These are phyloP conservation scores for Aegilops umbellulata DNA, from an alignment of 176 grass and related monocot species.

Conservation along the genomic window DNA sequence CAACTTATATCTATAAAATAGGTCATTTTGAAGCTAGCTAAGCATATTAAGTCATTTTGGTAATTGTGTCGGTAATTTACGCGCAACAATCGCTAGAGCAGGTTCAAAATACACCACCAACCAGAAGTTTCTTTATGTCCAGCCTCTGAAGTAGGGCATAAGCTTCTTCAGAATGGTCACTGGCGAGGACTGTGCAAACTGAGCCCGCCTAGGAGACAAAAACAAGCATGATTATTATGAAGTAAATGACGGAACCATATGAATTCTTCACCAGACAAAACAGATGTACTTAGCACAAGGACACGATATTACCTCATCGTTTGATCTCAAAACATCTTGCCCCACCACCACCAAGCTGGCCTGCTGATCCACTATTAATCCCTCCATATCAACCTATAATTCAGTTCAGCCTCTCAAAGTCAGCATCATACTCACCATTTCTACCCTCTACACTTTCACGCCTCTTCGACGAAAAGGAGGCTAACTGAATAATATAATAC, in stretches of 20 bases:
- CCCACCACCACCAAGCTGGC: constrained; percentile 53
- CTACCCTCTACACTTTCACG: too few species aligned
- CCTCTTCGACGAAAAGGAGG: too few species aligned
- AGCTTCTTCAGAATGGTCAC: constrained; percentile 51
- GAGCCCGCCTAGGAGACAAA: constrained; percentile 52
- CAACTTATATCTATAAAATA: too few species aligned
- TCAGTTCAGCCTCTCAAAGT: constrained; percentile 23
- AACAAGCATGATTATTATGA: constrained; percentile 38
- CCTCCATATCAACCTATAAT: constrained; percentile 63
- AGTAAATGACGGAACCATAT: constrained; percentile 30
- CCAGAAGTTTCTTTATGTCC: constrained; percentile 69
- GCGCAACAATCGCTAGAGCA: neutral
- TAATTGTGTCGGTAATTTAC: constrained; percentile 15
- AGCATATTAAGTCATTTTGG: too few species aligned
- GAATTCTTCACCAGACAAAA: neutral
- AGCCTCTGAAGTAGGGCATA: constrained; percentile 50
- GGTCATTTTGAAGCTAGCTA: too few species aligned
- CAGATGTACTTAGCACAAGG: constrained; percentile 14
- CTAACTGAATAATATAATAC: too few species aligned
- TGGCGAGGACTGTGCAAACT: constrained; percentile 49
- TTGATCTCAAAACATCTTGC: constrained; percentile 66
- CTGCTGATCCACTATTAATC: constrained; percentile 49
- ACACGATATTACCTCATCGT: constrained; percentile 47
- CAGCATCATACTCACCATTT: constrained; percentile 34
- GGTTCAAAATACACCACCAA: constrained; percentile 34